Conservation (phyloP, 2,329 filamentous ascomycete genomes). For the Cadophora malorum region DNA sequence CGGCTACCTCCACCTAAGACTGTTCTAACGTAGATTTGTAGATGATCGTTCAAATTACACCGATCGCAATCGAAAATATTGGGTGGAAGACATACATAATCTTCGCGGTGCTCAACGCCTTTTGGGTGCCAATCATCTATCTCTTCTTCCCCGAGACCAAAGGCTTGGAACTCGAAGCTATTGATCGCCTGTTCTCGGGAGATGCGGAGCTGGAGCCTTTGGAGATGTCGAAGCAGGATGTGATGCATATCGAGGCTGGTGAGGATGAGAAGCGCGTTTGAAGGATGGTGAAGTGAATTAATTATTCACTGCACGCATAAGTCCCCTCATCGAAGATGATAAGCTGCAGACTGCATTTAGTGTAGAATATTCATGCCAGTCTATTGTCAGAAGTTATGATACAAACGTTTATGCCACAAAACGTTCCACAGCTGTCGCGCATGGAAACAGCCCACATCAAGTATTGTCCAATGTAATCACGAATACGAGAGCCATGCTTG, state of each 20-base stretch:
- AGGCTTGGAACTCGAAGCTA: slow-evolving; percentile 67
- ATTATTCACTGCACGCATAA: too few species aligned
- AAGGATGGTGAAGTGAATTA: neutral
- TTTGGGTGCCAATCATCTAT: slow-evolving; percentile 59
- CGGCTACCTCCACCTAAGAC: neutral
- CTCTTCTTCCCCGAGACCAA: slow-evolving; percentile 71
- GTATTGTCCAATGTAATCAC: too few species aligned
- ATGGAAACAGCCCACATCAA: too few species aligned
- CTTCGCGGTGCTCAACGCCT: slow-evolving; percentile 43
- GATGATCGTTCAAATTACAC: slow-evolving; percentile 55
- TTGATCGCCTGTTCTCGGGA: slow-evolving; percentile 48
- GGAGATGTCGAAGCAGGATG: slow-evolving; percentile 1
- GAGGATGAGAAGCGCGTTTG: neutral
- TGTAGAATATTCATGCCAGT: too few species aligned
- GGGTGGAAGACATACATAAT: slow-evolving; percentile 50
- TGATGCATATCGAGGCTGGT: neutral
- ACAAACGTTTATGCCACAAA: too few species aligned
- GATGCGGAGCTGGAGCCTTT: slow-evolving; percentile 12
- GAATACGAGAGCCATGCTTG: too few species aligned
- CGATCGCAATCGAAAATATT: slow-evolving; percentile 49
- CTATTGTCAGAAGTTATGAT: too few species aligned
- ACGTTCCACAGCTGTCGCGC: too few species aligned
- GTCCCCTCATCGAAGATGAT: too few species aligned
- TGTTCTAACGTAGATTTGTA: neutral
- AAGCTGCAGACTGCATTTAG: too few species aligned